Percentiles rank a stretch among this genome's conserved stretches.
Conservation (phyloP, 306 rosid species). For the Trifolium pratense region DNA sequence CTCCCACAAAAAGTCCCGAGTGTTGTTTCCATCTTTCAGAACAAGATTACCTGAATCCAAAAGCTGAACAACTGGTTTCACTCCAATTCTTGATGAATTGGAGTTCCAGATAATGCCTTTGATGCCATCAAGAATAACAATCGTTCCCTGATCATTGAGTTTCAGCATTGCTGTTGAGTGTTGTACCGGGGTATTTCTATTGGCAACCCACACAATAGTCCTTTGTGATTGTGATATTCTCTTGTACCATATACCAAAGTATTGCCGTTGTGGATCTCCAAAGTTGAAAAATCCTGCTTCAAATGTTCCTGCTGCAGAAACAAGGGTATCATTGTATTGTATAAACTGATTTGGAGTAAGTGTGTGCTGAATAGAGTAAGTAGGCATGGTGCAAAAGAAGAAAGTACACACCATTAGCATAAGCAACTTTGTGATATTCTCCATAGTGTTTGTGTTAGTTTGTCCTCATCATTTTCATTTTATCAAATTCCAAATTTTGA, state of each 20-base stretch:
- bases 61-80: conserved; percentile 9
- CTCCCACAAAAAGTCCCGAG: conserved; percentile 36
- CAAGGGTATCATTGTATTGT: background rate
- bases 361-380: background rate
- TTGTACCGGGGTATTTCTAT: too few species aligned
- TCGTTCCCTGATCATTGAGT: conserved; percentile 12
- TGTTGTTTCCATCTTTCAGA: background rate
- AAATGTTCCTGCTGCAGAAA: background rate
- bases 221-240: too few species aligned
- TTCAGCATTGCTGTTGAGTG: too few species aligned
- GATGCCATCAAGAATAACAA: conserved; percentile 34
- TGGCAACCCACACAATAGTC: too few species aligned
- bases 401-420: background rate
- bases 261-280: background rate
- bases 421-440: background rate
- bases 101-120: conserved; percentile 36
- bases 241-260: too few species aligned
- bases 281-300: background rate
- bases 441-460: background rate
- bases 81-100: conserved; percentile 21
- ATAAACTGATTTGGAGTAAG: background rate
- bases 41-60: conserved; percentile 45
- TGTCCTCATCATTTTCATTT: background rate
- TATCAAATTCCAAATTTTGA: background rate
- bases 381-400: background rate